Percentiles rank a stretch among this genome's conserved stretches.
These are phyloP conservation scores for Termitomyces sp. DNA, from an alignment of 768 basidiomycete genomes.

Conservation along the genomic window DNA sequence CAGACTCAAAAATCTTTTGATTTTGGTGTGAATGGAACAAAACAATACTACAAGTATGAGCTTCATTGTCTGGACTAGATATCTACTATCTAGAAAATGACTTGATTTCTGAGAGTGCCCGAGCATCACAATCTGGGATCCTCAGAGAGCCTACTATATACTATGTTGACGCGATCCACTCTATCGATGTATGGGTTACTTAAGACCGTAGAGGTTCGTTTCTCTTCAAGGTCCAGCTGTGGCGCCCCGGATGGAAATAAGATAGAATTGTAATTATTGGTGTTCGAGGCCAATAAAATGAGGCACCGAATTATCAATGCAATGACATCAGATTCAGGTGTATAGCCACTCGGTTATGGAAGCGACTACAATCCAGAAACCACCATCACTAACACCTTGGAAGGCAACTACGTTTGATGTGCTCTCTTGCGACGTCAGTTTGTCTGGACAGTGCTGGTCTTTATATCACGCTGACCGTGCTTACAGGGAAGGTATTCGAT, in stretches of 20 bases:
- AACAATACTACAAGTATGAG: too few species aligned
- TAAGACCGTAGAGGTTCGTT: background rate
- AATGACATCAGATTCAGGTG: slow-evolving; percentile 5
- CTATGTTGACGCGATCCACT: too few species aligned
- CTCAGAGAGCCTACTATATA: too few species aligned
- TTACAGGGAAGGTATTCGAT: slow-evolving; percentile 67
- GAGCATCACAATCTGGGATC: too few species aligned
- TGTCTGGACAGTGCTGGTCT: slow-evolving; percentile 14
- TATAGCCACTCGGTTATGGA: slow-evolving; percentile 7
- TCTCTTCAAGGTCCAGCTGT: background rate
- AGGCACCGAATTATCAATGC: background rate
- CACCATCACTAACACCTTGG: slow-evolving; percentile 1
- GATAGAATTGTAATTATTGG: background rate
- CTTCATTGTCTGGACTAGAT: too few species aligned
- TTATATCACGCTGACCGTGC: slow-evolving; percentile 22
- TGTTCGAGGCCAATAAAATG: background rate
- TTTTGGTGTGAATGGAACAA: too few species aligned
- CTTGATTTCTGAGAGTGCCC: too few species aligned
- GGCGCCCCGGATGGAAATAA: background rate
- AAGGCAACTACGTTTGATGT: slow-evolving; percentile 33
- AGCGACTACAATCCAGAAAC: background rate
- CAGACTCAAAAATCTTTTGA: too few species aligned
- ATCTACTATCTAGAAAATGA: too few species aligned
- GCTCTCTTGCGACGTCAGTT: slow-evolving; percentile 53
- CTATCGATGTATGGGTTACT: too few species aligned